Evolutionary conservation across 2,329 filamentous ascomycete species (phyloP), one percentile per base, ranked within the genome.

Genomic region (Ophiosphaerella korrae): DNA sequence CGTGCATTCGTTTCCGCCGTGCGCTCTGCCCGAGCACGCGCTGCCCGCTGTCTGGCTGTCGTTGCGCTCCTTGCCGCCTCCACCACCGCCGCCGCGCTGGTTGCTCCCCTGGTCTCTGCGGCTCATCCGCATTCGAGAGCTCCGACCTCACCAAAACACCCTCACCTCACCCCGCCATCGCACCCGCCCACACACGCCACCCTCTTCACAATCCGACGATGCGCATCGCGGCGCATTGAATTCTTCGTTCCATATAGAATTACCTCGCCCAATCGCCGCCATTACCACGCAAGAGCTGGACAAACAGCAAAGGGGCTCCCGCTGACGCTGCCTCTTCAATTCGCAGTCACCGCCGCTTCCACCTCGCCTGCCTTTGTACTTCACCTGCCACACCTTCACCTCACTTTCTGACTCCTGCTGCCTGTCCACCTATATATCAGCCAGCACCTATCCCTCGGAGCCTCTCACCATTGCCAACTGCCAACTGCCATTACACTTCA

Each of bases 321-420:
- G 21, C 35, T 41, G 31, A 48, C 51, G 50, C 60, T 60, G 51
- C 40, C 48, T 51, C 51, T 32, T 41, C 50, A 46, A 50, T 43
- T 58, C 55, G 43, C 48, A 46, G 48, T 60, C 60, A 60, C 58
- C 53, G 50, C 50, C 49, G 46, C 52, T 42, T 50, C 48, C 43
- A 56, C 53, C 46, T 45, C 53, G 34, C 42, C 32, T 31, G 39
- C 9, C 44, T 18, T 29, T 9, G 23, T 47, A 46, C 44, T 42
- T 53, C 37, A 46, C 53, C 44, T 29, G 26, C 26, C 6, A 2
- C 26, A 29, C 26, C 26, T 29, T 29, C 26, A 29, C 26, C 26
- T 29, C 7, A 13, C 33, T 57, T 31, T 44, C 34, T 48, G 39
- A 37, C 53, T 26, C 9, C 18, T 29, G 40, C 43, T 45, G 24